Conservation (phyloP, 2,329 filamentous ascomycete genomes). For the Tolypocladium sp. region DNA sequence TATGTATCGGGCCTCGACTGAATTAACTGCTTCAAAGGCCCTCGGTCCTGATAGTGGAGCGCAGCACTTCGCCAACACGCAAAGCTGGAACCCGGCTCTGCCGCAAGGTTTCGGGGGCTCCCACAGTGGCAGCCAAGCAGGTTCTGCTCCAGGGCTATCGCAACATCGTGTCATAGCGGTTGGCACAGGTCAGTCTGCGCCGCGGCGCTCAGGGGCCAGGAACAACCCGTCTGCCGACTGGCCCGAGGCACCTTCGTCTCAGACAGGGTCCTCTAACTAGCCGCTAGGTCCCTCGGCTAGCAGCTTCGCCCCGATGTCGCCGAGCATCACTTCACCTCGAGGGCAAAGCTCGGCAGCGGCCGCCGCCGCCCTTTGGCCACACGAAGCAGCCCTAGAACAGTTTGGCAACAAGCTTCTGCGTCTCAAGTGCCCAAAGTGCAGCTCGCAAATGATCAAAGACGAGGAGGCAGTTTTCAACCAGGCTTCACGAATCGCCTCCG, state of each 20-base stretch:
- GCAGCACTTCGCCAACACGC: neutral
- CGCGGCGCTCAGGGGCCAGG: neutral
- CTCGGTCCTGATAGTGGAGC: fast-evolving
- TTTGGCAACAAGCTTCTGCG: neutral
- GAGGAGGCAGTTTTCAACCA: neutral
- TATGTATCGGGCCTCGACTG: too few relatives aligned
- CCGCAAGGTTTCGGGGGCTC: neutral
- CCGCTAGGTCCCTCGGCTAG: neutral
- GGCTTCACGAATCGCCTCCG: neutral
- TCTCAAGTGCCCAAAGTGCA: neutral
- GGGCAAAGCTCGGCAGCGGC: too few relatives aligned
- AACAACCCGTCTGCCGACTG: neutral
- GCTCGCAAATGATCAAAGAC: neutral
- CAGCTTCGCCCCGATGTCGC: neutral
- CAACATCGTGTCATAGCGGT: neutral
- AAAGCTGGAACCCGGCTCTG: neutral
- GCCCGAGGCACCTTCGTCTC: neutral
- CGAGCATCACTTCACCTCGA: neutral
- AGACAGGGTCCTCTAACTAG: neutral
- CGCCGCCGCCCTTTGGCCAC: too few relatives aligned
- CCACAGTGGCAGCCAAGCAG: neutral
- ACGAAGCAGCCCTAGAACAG: neutral
- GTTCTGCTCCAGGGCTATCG: neutral
- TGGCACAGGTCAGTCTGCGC: neutral
- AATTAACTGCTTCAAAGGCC: neutral